Evolutionary conservation across 1,284 basidiomycete genomes (phyloP), one percentile per base, ranked within the genome.

Genomic region (Blastosporella zonata): DNA sequence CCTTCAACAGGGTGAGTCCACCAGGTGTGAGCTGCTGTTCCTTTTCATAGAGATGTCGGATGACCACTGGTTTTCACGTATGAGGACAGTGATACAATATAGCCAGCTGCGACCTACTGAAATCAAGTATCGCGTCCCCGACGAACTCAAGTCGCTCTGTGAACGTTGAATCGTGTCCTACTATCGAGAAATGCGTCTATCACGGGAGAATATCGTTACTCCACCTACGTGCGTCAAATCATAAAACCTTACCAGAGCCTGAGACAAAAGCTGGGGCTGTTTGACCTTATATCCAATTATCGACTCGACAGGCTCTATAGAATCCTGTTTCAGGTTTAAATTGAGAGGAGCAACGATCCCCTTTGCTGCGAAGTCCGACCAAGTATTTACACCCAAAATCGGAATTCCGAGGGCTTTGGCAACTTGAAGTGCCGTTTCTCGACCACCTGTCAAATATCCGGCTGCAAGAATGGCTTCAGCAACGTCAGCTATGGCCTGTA

Each of bases 381-480:
- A 90, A 23, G 72, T 70, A 52, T 78, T 75, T 47, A 88, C 68
- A 53, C 76, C 69, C 2, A 76, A 73, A 18, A 89, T 67, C 2
- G 81, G 79, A 33, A 91, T 67, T 44, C 76, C 73, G 55, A 93
- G 67, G 15, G 74, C 72, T 61, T 86, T 87, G 36, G 77, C 74
- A 12, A 75, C 79, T 54, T 73, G 73, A 34, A 91, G 71, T 10
- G 82, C 88, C 8, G 68, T 63, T 48, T 87, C 81, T 44, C 74
- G 71, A 38, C 86, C 90, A 6, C 81, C 82, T 20, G 80, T 79
- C 33, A 88, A 69, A 61, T 83, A 90, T 3, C 84, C 87, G 3
- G 90, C 89, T 17, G 85, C 90, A 34, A 92, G 79, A 47, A 92
- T 80, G 2, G 88, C 87, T 64, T 93, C 90, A 12, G 80, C 78